phyloP scores from a whole-genome alignment of 2,329 filamentous ascomycete genomes.

The Nemania bipapillata region DNA sequence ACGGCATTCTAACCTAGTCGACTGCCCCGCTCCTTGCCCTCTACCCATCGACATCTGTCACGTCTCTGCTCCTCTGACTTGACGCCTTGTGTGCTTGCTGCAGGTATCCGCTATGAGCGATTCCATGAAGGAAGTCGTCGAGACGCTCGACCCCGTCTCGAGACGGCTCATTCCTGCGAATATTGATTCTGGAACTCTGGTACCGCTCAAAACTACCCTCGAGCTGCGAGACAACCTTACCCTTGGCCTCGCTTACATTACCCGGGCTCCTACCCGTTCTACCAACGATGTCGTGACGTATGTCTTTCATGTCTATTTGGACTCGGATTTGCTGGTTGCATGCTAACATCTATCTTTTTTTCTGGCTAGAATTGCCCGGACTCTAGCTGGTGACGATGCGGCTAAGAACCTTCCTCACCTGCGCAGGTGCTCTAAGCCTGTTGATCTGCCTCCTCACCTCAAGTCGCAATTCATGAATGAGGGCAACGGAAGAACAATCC shows the following conservation, averaged over 20 bases:
- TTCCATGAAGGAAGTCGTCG: conserved; percentile 54
- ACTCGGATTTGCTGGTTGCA: conserved; percentile 27
- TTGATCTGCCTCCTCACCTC: conserved; percentile 73
- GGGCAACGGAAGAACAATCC: conserved; percentile 65
- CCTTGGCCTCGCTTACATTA: conserved; percentile 73
- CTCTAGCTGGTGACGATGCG: conserved; percentile 67
- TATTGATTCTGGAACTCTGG: conserved; percentile 55
- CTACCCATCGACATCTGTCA: conserved; percentile 9
- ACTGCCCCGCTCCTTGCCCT: conserved; percentile 25
- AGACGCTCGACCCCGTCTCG: conserved; percentile 53
- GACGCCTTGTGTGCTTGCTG: conserved; percentile 48
- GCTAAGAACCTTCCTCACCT: conserved; percentile 76
- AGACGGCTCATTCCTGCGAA: conserved; percentile 49
- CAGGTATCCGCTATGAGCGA: conserved; percentile 53
- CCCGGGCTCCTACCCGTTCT: conserved; percentile 75
- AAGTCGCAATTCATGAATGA: conserved; percentile 71
- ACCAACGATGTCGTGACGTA: conserved; percentile 79
- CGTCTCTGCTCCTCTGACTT: conserved; percentile 37
- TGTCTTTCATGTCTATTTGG: conserved; percentile 49
- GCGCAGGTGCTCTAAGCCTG: conserved; percentile 78
- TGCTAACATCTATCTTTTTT: conserved; percentile 48
- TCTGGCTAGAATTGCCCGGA: conserved; percentile 61
- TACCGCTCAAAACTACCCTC: conserved; percentile 72
- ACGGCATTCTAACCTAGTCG: conserved; percentile 3
- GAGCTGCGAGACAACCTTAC: conserved; percentile 70